These are phyloP conservation scores for Pythium rhizo-oryzae DNA, from an alignment of 352 stramenopile genomes.

Conservation along the genomic window DNA sequence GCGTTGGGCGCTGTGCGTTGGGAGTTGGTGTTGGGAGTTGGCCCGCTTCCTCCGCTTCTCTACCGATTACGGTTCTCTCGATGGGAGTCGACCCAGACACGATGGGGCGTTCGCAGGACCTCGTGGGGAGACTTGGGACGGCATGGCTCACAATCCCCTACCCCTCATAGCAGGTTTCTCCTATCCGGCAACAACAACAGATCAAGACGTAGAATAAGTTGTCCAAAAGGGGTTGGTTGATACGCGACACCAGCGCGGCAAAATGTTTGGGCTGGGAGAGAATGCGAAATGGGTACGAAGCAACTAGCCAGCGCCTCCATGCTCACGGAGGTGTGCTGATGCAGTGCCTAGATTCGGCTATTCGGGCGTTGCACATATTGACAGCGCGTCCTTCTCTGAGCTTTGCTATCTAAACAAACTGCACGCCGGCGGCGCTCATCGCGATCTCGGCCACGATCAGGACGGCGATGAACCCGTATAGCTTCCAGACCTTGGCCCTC, in stretches of 20 bases:
- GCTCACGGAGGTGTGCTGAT: neutral
- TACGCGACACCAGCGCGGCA: neutral
- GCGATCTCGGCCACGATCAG: slow-evolving; percentile 45
- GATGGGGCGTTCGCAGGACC: slow-evolving; percentile 14
- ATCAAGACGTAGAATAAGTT: neutral
- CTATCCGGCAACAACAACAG: neutral
- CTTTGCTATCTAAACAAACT: slow-evolving; percentile 6
- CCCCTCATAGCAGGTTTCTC: slow-evolving; percentile 4
- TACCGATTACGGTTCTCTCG: slow-evolving; percentile 4
- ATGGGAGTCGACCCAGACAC: slow-evolving; percentile 8
- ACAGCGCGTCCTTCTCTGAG: no score
- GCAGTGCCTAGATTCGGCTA: no score
- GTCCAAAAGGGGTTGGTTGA: neutral
- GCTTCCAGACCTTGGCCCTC: slow-evolving; percentile 77
- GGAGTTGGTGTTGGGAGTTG: neutral
- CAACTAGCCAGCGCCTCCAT: neutral
- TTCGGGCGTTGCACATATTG: no score
- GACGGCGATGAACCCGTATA: slow-evolving; percentile 71
- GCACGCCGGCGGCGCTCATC: slow-evolving; percentile 16
- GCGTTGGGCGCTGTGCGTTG: no score
- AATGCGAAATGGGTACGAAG: slow-evolving; percentile 4
- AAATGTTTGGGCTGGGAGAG: neutral
- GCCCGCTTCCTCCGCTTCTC: slow-evolving; percentile 11
- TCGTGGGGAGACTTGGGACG: no score
- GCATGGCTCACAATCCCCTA: slow-evolving; percentile 10